A percentile compares a stretch with the other conserved stretches of the same genome.
These are phyloP conservation scores for Luvunga scandens DNA, from an alignment of 345 rosid genomes.

Conservation along the genomic window DNA sequence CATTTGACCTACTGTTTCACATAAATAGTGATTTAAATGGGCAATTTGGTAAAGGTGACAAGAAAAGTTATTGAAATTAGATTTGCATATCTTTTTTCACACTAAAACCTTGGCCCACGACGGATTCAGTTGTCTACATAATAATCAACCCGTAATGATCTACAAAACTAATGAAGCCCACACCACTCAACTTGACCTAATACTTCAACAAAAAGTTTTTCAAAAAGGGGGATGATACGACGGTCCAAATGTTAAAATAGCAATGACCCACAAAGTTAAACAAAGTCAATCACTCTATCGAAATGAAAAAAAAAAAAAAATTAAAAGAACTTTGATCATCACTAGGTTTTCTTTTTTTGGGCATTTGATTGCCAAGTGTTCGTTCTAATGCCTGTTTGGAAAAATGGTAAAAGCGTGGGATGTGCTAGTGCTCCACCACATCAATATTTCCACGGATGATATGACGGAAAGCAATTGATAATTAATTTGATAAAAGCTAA, in stretches of 20 bases:
- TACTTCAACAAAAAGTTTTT: neutral
- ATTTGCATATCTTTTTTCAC: conserved; percentile 5
- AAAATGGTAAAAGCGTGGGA: neutral
- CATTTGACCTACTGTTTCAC: conserved; percentile 16
- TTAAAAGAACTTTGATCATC: neutral
- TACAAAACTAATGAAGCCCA: neutral
- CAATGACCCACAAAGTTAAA: conserved; percentile 23
- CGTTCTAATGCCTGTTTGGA: neutral
- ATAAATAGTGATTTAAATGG: conserved; percentile 6
- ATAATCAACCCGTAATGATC: conserved; percentile 19
- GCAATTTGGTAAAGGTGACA: neutral
- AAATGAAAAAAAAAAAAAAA: neutral
- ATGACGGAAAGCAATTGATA: neutral
- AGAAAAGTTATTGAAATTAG: conserved; percentile 24
- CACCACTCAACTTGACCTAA: neutral
- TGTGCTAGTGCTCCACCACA: neutral
- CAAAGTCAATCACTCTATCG: neutral
- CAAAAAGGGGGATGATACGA: neutral
- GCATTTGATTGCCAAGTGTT: neutral
- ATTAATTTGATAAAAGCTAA: neutral
- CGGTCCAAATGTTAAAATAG: conserved; percentile 13
- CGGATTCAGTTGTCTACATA: conserved; percentile 27
- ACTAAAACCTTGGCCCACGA: conserved; percentile 20
- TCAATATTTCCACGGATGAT: neutral
- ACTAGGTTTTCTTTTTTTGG: neutral